Evolutionary conservation across 2,329 filamentous ascomycete species (phyloP).

Genomic region (Dryadomyces sulphureus): DNA sequence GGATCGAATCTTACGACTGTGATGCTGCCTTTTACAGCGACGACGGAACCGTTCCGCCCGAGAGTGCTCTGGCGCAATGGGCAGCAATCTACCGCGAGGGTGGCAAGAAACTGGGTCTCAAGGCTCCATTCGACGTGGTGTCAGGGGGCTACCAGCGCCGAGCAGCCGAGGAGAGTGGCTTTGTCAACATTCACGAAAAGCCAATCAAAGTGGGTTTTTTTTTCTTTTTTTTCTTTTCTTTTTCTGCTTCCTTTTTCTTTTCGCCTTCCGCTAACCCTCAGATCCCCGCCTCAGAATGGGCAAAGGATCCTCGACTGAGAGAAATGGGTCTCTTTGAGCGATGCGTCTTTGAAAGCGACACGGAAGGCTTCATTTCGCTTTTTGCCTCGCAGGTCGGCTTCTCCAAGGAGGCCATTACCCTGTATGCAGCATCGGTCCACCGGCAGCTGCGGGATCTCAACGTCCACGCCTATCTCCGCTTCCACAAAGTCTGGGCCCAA

Average conservation of each 20-base stretch:
- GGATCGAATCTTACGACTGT: slow-evolving; percentile 13
- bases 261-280: not conserved
- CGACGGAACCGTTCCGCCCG: slow-evolving; percentile 11
- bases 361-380: not conserved
- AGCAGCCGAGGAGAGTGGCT: not conserved
- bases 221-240: not conserved
- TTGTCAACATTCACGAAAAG: slow-evolving; percentile 1
- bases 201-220: not conserved
- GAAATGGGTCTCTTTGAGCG: slow-evolving; percentile 13
- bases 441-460: not conserved
- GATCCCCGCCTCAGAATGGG: slow-evolving; percentile 18
- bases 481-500: not conserved
- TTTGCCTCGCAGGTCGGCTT: not conserved
- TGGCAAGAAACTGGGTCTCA: not conserved
- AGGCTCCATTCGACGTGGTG: not conserved
- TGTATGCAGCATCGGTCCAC: not conserved
- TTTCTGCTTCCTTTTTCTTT: not conserved
- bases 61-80: slow-evolving; percentile 13
- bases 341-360: not conserved
- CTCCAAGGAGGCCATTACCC: not conserved
- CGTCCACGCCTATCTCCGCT: not conserved
- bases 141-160: slow-evolving; percentile 1
- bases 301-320: slow-evolving; percentile 16
- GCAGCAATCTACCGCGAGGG: slow-evolving; percentile 6
- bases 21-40: slow-evolving; percentile 11